Evolutionary conservation across 2,329 filamentous ascomycete species (phyloP).

Genomic region (Dactylonectria macrodidyma): DNA sequence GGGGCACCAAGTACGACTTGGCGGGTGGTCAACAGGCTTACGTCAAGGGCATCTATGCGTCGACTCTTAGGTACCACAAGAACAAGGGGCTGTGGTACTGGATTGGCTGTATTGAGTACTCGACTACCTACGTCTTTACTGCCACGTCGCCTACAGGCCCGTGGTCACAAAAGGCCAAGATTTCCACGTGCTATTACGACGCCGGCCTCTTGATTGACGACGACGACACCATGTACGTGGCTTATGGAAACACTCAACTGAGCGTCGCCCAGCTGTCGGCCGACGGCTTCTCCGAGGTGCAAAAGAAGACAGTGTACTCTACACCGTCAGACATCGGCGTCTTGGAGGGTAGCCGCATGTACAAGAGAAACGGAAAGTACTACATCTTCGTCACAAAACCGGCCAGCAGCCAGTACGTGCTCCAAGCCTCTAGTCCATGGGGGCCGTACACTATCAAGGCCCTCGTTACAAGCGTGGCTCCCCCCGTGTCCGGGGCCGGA

Average conservation of each 20-base stretch:
- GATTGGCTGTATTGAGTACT: constrained; percentile 61
- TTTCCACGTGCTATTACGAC: constrained; percentile 72
- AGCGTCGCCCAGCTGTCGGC: constrained; percentile 64
- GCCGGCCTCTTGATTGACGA: constrained; percentile 68
- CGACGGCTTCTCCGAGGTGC: constrained; percentile 56
- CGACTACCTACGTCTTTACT: constrained; percentile 69
- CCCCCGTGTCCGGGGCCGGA: constrained; percentile 60
- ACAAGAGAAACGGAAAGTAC: constrained; percentile 68
- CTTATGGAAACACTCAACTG: constrained; percentile 66
- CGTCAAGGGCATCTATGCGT: constrained; percentile 70
- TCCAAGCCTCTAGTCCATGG: constrained; percentile 60
- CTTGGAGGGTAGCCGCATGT: constrained; percentile 66
- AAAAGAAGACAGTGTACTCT: neutral
- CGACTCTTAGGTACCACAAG: constrained; percentile 40
- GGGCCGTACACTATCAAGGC: constrained; percentile 62
- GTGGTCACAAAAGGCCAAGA: constrained; percentile 57
- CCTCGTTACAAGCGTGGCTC: constrained; percentile 58
- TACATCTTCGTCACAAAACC: constrained; percentile 67
- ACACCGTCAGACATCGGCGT: neutral
- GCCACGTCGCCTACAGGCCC: constrained; percentile 57
- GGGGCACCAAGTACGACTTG: constrained; percentile 47
- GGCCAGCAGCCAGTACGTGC: constrained; percentile 61
- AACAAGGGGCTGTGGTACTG: constrained; percentile 37
- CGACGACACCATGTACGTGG: constrained; percentile 71
- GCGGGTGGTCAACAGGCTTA: constrained; percentile 60